phyloP scores from a whole-genome alignment of 257 asterid species.

The Capsicum rhomboideum region DNA sequence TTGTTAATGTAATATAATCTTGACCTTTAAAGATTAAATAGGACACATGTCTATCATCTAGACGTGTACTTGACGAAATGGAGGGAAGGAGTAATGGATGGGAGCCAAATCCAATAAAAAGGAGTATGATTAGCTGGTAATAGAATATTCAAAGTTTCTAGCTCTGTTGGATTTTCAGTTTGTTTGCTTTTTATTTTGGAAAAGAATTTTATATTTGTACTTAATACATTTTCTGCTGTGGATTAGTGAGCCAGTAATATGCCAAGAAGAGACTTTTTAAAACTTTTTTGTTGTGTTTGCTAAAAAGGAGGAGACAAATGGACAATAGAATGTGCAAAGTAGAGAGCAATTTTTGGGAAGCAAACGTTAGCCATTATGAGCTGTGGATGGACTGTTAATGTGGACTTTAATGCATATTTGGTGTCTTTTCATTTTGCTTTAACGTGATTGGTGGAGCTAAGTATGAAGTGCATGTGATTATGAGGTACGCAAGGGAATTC shows the following conservation, averaged over 20 bases:
- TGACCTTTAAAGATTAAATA: too few species aligned
- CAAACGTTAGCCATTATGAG: background rate
- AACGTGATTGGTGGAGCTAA: background rate
- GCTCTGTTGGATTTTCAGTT: background rate
- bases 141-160: background rate
- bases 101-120: too few species aligned
- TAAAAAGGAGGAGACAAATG: background rate
- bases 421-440: background rate
- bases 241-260: background rate
- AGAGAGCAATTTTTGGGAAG: background rate
- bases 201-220: background rate
- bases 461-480: background rate
- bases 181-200: background rate
- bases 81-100: too few species aligned
- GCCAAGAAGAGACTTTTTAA: background rate
- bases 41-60: too few species aligned
- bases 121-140: too few species aligned
- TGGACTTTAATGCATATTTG: background rate
- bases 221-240: background rate
- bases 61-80: too few species aligned
- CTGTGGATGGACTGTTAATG: background rate
- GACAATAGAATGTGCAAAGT: background rate
- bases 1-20: too few species aligned
- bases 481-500: too few species aligned
- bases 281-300: background rate